Evolutionary conservation across 2,329 filamentous ascomycete species (phyloP), one percentile per base, ranked within the genome.

Genomic region (Talaromyces sp.): DNA sequence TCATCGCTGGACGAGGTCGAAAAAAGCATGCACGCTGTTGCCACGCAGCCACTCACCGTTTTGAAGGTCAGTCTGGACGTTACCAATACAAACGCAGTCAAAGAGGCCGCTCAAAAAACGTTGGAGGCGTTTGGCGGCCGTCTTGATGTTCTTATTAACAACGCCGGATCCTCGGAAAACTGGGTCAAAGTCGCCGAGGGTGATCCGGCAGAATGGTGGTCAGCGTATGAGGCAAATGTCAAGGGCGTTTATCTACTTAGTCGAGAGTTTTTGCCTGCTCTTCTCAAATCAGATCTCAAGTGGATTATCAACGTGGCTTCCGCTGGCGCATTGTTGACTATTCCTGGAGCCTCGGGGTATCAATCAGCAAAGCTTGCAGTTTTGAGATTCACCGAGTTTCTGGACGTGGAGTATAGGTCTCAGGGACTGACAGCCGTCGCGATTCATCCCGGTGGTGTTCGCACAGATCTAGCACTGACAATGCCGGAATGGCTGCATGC

Each of bases 101-200:
- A 69, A n/a, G 51, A 60, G 0, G 76, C 75, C 4, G 76, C 71
- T 0, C 62, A 69, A 13, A 56, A 68, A 11, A 66, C 81, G 7
- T 64, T 71, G 8, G 21, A 63, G 26, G 59, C 62, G 0, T 77
- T 76, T 53, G 41, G 21, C 5, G 70, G 62, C 4, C 62, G 66
- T 4, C 67, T 82, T 10, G 79, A 83, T 60, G 70, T 82, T 49
- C 70, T 83, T 0, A 65, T 81, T 62, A 82, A 82, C 68, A 82
- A 81, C 60, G 80, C 80, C 0, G 79, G 78, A 0, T 68, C 68
- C 24, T 59, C 75, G 2, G 71, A 71, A 1, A 65, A 55, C 4
- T 63, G 62, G 38, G 61, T 56, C 0, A 68, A 69, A 0, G 57
- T 81, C 6, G 61, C 61, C 5, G 73, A 78, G 1, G 66, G 69